Percentiles rank a stretch among this genome's conserved stretches.
Conservation (phyloP, 2,329 filamentous ascomycete genomes). For the Ophiostoma australiae region DNA sequence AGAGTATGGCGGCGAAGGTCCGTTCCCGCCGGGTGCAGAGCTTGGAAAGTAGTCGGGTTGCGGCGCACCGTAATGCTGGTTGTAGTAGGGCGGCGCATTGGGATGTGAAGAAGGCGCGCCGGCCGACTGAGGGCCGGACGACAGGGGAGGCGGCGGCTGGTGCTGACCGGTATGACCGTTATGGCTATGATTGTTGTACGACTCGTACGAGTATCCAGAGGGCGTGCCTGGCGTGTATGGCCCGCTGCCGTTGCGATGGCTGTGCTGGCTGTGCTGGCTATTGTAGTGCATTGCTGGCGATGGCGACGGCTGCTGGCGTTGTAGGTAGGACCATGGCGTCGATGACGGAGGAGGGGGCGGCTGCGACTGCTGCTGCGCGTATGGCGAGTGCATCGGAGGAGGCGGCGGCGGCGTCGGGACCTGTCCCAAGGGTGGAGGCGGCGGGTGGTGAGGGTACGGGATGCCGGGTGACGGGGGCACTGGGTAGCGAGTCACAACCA, state of each 20-base stretch:
- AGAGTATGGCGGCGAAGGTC: constrained; percentile 26
- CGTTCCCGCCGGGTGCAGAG: constrained; percentile 29
- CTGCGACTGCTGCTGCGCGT: constrained; percentile 29
- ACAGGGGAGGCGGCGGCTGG: constrained; percentile 6
- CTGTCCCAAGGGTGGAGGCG: constrained; percentile 26
- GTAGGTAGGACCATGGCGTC: constrained; percentile 15
- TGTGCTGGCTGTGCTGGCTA: neutral
- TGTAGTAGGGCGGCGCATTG: constrained; percentile 21
- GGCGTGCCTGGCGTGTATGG: constrained; percentile 24
- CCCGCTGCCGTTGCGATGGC: constrained; percentile 24
- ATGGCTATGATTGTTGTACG: constrained; percentile 12
- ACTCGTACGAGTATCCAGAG: constrained; percentile 12
- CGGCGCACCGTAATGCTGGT: constrained; percentile 24
- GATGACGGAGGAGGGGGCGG: constrained; percentile 26
- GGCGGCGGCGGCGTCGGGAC: neutral
- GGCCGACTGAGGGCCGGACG: neutral
- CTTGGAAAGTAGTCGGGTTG: constrained; percentile 22
- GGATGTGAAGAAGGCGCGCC: constrained; percentile 14
- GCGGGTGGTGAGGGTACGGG: constrained; percentile 19
- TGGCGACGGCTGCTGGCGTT: constrained; percentile 24
- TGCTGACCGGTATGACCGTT: neutral
- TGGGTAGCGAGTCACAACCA: constrained; percentile 38
- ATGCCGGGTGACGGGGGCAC: constrained; percentile 34
- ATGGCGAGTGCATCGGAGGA: constrained; percentile 22
- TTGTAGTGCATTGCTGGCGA: constrained; percentile 23